Evolutionary conservation across 371 early-diverging fungal species (phyloP), one percentile per base, ranked within the genome.

Genomic region (Gilbertella persicaria): DNA sequence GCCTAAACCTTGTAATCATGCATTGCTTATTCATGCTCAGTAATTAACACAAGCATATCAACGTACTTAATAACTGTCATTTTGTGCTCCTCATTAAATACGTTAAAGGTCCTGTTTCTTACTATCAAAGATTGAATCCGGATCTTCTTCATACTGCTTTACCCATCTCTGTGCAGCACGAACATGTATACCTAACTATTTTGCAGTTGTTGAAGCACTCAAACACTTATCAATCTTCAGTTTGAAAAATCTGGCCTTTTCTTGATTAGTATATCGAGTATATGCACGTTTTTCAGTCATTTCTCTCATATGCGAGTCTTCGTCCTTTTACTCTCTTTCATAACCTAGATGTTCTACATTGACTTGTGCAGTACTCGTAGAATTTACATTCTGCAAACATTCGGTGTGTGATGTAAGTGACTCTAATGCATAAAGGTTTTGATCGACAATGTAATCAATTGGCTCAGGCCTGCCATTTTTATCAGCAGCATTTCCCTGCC

Each of bases 1-100:
- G n/a, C n/a, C n/a, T n/a, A n/a, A n/a, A n/a, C n/a, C n/a, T n/a
- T n/a, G n/a, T n/a, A n/a, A n/a, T n/a, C n/a, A n/a, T n/a, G n/a
- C n/a, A n/a, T n/a, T n/a, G n/a, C n/a, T n/a, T n/a, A n/a, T n/a
- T n/a, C n/a, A n/a, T n/a, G n/a, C n/a, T n/a, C n/a, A n/a, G n/a
- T n/a, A n/a, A n/a, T n/a, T n/a, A n/a, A n/a, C n/a, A n/a, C n/a
- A n/a, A n/a, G n/a, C n/a, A n/a, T n/a, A 54, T 54, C 51, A 55
- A 50, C 35, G 28, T 25, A 60, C 24, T 41, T 20, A 36, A 56
- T 49, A 56, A 56, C 49, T 39, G 44, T 36, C 28, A 30, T 44
- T 55, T 55, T 44, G 41, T 55, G 56, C 56, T 55, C 56, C 28
- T 55, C 49, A 26, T 24, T 49, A 6, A 55, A 35, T n/a, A n/a